Evolutionary conservation across 495 filamentous ascomycete genomes (phyloP).

Genomic region (Trichoderma reesei): DNA sequence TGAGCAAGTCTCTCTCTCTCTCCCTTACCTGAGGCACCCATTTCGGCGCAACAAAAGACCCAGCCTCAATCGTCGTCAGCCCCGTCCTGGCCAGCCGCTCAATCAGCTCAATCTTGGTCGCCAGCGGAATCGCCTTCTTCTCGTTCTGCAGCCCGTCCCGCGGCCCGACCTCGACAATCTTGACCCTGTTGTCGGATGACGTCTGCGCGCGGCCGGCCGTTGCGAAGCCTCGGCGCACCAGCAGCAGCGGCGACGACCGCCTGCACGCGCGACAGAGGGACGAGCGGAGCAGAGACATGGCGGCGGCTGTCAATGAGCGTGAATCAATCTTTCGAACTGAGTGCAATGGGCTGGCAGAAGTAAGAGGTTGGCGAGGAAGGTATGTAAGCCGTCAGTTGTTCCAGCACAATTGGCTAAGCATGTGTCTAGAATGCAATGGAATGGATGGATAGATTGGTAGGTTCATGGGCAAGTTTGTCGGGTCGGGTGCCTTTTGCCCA

Average conservation of each 20-base stretch:
- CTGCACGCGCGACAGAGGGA: conserved; percentile 9
- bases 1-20: neutral
- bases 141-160: conserved; percentile 96
- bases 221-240: conserved; percentile 23
- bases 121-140: conserved; percentile 67
- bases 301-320: too few relatives aligned
- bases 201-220: conserved; percentile 26
- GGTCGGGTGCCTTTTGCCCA: neutral
- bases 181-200: conserved; percentile 40
- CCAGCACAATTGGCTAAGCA: neutral
- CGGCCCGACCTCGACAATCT: conserved; percentile 85
- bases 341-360: neutral
- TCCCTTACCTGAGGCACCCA: conserved; percentile 88
- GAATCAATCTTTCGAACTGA: neutral
- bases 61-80: conserved; percentile 81
- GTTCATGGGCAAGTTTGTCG: neutral
- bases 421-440: neutral
- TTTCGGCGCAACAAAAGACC: conserved; percentile 91
- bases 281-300: conserved; percentile 2
- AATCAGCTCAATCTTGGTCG: conserved; percentile 81
- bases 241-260: neutral
- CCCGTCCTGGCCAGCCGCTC: conserved; percentile 74
- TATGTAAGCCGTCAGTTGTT: too few relatives aligned
- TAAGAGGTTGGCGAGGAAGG: neutral
- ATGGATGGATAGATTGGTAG: neutral